Base-by-base conservation (phyloP, 305 asterid genomes). In the Solanum aculeatissimum region DNA sequence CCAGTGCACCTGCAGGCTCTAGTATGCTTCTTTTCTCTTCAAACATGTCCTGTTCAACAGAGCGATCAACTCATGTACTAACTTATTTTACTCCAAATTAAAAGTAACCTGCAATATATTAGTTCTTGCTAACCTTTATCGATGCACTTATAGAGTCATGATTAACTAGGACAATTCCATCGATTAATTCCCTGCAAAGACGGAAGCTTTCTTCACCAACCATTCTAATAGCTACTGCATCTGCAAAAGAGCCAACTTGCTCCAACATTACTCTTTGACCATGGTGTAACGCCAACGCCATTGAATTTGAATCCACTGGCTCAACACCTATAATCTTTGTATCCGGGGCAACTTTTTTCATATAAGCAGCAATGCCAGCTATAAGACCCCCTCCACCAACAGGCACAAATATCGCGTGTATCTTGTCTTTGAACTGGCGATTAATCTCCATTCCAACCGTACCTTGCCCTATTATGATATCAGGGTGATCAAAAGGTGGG, bases 101-200 rank as follows among this genome's bases (percentile, higher is more conserved):
- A 35, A 35, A 35, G 38, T 58, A 58, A 21, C 65, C 21, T 21
- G 23, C 65, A 58, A 9, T 58, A 71, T 27, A 2, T 63, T 63
- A 29, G 68, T 35, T 53, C 84, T 38, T 70, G 60, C 90, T 86
- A 82, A 95, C 98, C 97, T 95, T 94, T 89, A 95, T 95, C 21
- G 98, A 95, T 47, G 98, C 98, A 75, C 98, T 94, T 62, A 94
- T 93, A 84, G 98, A 94, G 87, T 95, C 99, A 86, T 94, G 98
- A 84, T 91, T 91, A 82, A 95, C 99, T 84, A 95, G 94, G 90
- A 95, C 97, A 18, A 95, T 88, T 47, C 98, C 98, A 83, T 94
- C 98, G 62, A 95, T 57, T 83, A 95, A 88, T 83, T 94, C 97
- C 87, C 83, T 89, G 89, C 98, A 95, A 47, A 95, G 87, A 40